Evolutionary conservation across 768 basidiomycete species (phyloP).

Genomic region (Amanita rimosa): DNA sequence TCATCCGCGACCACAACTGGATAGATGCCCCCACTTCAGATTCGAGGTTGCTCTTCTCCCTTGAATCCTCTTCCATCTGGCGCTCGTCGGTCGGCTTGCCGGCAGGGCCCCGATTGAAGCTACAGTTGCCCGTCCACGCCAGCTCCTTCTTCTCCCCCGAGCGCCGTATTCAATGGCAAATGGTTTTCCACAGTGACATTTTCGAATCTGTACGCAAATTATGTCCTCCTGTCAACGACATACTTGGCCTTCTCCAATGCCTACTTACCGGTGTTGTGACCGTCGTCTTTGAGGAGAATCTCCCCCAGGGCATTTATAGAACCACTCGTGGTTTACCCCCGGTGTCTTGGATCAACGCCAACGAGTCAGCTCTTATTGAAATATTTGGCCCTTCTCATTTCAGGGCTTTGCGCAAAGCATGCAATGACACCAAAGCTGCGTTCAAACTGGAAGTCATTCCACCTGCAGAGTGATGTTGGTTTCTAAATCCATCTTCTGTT

Average conservation of each 20-base stretch:
- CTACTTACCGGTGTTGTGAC: slow-evolving; percentile 64
- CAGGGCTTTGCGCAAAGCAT: slow-evolving; percentile 61
- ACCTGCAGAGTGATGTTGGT: slow-evolving; percentile 11
- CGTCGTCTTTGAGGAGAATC: slow-evolving; percentile 62
- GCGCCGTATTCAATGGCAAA: slow-evolving; percentile 78
- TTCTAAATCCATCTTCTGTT: neutral
- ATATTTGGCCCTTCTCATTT: slow-evolving; percentile 69
- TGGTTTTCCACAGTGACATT: slow-evolving; percentile 77
- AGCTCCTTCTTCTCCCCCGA: slow-evolving; percentile 82
- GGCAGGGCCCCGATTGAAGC: slow-evolving; percentile 59
- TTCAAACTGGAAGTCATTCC: slow-evolving; percentile 64
- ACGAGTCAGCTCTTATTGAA: slow-evolving; percentile 56
- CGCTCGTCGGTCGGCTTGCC: slow-evolving; percentile 68
- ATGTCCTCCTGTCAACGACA: slow-evolving; percentile 58
- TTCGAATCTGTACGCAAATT: slow-evolving; percentile 63
- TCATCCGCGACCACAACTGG: slow-evolving; percentile 65
- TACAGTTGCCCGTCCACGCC: slow-evolving; percentile 69
- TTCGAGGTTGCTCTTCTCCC: slow-evolving; percentile 64
- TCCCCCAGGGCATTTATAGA: slow-evolving; percentile 58
- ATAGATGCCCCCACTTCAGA: slow-evolving; percentile 47
- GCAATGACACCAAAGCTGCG: slow-evolving; percentile 56
- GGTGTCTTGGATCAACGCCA: slow-evolving; percentile 62
- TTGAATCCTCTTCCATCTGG: slow-evolving; percentile 72
- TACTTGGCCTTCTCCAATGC: slow-evolving; percentile 58
- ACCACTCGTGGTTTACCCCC: slow-evolving; percentile 74